phyloP scores from a whole-genome alignment of 2,329 filamentous ascomycete genomes.

The Talaromyces amestolkiae region DNA sequence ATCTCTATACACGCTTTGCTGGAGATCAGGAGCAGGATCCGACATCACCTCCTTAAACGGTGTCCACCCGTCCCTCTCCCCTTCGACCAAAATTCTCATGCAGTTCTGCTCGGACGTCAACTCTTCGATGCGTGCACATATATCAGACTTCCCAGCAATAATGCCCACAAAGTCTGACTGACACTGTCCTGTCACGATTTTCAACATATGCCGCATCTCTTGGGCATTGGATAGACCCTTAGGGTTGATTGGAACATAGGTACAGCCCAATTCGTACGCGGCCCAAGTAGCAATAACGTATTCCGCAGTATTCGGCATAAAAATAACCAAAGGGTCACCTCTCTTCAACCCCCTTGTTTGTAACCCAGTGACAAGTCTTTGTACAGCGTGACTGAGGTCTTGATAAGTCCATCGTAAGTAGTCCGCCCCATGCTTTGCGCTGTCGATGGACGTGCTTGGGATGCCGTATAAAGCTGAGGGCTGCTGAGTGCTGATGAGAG shows the following conservation, averaged over 20 bases:
- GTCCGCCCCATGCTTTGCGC: not conserved
- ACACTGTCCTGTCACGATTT: not conserved
- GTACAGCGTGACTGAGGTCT: not conserved
- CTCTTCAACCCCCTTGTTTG: not conserved
- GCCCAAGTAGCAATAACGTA: slow-evolving; percentile 7
- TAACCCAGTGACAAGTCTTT: slow-evolving; percentile 2
- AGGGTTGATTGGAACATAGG: slow-evolving; percentile 1
- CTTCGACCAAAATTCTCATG: slow-evolving; percentile 3
- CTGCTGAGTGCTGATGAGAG: not conserved
- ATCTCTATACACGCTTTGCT: not conserved
- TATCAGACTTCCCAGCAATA: not conserved
- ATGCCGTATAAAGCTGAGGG: not conserved
- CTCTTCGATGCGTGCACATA: not conserved
- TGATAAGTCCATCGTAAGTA: slow-evolving; percentile 4
- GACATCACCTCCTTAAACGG: slow-evolving; percentile 5
- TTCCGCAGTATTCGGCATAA: slow-evolving; percentile 3
- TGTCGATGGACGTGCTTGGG: not conserved
- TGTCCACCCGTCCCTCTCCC: slow-evolving; percentile 3
- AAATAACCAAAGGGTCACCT: slow-evolving; percentile 1
- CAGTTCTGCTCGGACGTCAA: not conserved
- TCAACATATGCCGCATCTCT: not conserved
- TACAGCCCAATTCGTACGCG: not conserved
- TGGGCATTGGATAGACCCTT: not conserved
- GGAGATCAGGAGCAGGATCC: not conserved
- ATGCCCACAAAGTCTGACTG: not conserved